phyloP scores from a whole-genome alignment of 2,329 filamentous ascomycete genomes.

The Aspergillus persii region DNA sequence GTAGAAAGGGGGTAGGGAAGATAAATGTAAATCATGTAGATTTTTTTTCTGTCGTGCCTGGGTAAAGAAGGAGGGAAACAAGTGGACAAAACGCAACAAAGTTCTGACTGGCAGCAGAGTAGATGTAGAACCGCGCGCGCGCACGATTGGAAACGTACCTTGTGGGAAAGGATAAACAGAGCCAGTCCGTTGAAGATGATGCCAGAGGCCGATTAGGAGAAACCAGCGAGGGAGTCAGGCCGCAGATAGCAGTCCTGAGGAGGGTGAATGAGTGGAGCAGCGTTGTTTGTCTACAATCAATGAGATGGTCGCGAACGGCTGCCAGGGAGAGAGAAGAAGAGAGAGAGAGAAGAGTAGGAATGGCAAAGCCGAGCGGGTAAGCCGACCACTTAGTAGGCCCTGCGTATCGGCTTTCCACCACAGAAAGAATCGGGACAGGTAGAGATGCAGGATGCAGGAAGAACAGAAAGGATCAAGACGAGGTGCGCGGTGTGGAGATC shows the following conservation, averaged over 20 bases:
- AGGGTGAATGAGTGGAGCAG: neutral
- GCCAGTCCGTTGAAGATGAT: constrained; percentile 6
- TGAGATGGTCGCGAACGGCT: constrained; percentile 22
- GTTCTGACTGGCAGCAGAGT: constrained; percentile 19
- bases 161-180: constrained; percentile 11
- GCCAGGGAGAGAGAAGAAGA: constrained; percentile 28
- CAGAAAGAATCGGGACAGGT: neutral
- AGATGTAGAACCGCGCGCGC: constrained; percentile 12
- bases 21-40: neutral
- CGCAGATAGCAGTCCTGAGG: neutral
- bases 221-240: neutral
- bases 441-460: no score
- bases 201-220: neutral
- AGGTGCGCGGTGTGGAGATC: neutral
- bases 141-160: constrained; percentile 26
- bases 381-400: constrained; percentile 9
- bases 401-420: neutral
- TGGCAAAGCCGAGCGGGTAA: constrained; percentile 15
- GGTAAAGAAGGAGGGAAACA: neutral
- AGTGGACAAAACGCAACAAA: constrained; percentile 13
- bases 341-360: constrained; percentile 21
- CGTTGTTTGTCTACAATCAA: constrained; percentile 11
- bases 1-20: neutral
- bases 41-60: neutral
- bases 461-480: neutral